A percentile compares a stretch with the other conserved stretches of the same genome.
These are phyloP conservation scores for Alternaria sp. DNA, from an alignment of 2,329 filamentous ascomycete species.

Conservation along the genomic window DNA sequence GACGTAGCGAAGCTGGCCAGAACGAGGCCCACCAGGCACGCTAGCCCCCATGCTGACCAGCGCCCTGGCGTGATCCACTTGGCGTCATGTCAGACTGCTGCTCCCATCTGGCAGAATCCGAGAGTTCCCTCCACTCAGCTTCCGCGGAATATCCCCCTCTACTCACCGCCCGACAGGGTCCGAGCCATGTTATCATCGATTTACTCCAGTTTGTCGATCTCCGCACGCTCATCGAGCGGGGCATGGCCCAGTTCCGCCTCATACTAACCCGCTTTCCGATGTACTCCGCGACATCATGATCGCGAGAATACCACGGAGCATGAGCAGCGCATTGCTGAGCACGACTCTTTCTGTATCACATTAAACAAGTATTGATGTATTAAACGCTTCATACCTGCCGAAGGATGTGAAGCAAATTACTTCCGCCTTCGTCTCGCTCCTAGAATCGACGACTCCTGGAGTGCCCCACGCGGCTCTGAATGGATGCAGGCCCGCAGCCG, in stretches of 20 bases:
- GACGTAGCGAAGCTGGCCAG: constrained; percentile 28
- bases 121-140: constrained; percentile 25
- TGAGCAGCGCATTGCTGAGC: constrained; percentile 14
- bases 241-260: constrained; percentile 20
- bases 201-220: constrained; percentile 37
- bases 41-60: constrained; percentile 33
- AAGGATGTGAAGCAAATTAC: constrained; percentile 4
- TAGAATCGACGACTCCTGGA: not conserved
- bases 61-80: constrained; percentile 33
- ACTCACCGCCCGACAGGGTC: constrained; percentile 32
- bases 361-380: constrained; percentile 1
- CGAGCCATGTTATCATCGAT: constrained; percentile 32
- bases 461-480: constrained; percentile 5
- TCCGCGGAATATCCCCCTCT: constrained; percentile 2
- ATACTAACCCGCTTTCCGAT: constrained; percentile 26
- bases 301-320: constrained; percentile 24
- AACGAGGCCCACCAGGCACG: constrained; percentile 17
- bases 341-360: constrained; percentile 26
- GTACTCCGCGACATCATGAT: constrained; percentile 21
- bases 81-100: constrained; percentile 26
- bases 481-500: constrained; percentile 11
- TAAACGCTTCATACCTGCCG: constrained; percentile 15
- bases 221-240: constrained; percentile 18
- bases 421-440: constrained; percentile 1
- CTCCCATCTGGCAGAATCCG: constrained; percentile 39